These are phyloP conservation scores for Physcomitrellopsis africana DNA, from an alignment of 225 moss, liverwort and hornwort species.

Conservation along the genomic window DNA sequence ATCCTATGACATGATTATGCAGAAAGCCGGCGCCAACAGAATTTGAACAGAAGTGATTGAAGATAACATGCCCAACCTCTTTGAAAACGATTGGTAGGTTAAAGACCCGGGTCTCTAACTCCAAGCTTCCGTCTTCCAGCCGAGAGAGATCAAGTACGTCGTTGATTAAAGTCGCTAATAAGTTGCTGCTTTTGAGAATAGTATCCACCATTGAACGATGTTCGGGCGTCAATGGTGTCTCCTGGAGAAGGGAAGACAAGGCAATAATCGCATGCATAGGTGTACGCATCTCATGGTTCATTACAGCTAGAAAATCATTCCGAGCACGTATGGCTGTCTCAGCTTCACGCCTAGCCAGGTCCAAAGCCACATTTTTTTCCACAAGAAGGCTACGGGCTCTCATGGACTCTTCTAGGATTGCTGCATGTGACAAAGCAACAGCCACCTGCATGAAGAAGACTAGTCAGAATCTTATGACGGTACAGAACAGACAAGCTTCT, in stretches of 20 bases:
- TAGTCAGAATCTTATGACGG: constrained; percentile 11
- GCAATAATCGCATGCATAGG: constrained; percentile 74
- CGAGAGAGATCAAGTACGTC: constrained; percentile 66
- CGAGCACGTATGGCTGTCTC: constrained; percentile 68
- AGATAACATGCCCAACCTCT: constrained; percentile 46
- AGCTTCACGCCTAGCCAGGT: constrained; percentile 56
- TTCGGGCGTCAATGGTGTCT: constrained; percentile 58
- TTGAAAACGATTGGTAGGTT: constrained; percentile 50
- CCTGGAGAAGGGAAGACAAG: constrained; percentile 62
- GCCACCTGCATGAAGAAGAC: constrained; percentile 43
- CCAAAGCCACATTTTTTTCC: constrained; percentile 65
- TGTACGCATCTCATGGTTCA: constrained; percentile 72
- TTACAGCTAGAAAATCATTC: constrained; percentile 68
- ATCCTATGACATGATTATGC: constrained; percentile 1
- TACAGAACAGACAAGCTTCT: neutral
- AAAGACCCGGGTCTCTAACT: constrained; percentile 48
- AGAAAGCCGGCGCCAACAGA: constrained; percentile 9
- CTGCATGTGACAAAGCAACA: constrained; percentile 70
- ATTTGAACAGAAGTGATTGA: constrained; percentile 6
- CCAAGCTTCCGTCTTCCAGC: constrained; percentile 70
- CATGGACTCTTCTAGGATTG: constrained; percentile 64
- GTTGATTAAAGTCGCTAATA: constrained; percentile 63
- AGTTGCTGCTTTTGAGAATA: constrained; percentile 68
- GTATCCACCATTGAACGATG: constrained; percentile 76
- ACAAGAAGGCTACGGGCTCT: constrained; percentile 50